Evolutionary conservation across 345 rosid species (phyloP).

Genomic region (Conringia planisiliqua): DNA sequence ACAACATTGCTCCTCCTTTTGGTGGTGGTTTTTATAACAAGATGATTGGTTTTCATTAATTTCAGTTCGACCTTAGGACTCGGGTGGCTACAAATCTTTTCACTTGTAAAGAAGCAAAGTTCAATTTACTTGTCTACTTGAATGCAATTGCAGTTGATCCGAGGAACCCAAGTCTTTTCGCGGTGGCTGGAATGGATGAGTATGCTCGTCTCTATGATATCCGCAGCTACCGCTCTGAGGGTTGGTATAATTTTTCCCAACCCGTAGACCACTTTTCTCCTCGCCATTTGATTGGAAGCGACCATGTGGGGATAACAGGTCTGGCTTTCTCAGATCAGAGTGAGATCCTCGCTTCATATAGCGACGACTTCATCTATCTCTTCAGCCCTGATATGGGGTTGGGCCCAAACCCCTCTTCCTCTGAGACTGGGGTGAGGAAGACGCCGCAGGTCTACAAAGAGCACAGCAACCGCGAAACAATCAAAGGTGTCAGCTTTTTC

Average conservation of each 20-base stretch:
- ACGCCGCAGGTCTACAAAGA: conserved; percentile 69
- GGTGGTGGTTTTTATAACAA: neutral
- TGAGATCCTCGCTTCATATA: conserved; percentile 82
- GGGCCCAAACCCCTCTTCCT: conserved; percentile 52
- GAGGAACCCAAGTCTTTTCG: conserved; percentile 70
- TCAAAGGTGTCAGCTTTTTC: conserved; percentile 78
- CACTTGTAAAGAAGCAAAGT: conserved; percentile 45
- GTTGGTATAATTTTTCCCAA: conserved; percentile 54
- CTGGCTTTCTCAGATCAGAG: conserved; percentile 83
- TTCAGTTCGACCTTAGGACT: conserved; percentile 89
- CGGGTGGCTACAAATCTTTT: conserved; percentile 64
- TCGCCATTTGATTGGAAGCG: conserved; percentile 54
- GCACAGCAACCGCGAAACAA: conserved; percentile 64
- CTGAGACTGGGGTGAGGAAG: conserved; percentile 18
- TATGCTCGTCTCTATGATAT: conserved; percentile 76
- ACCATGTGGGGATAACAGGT: conserved; percentile 65
- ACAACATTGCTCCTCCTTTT: neutral
- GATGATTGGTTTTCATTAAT: neutral
- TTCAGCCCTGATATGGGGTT: conserved; percentile 71
- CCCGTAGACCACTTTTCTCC: conserved; percentile 75
- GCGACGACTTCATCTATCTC: conserved; percentile 71
- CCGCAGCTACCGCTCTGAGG: conserved; percentile 68
- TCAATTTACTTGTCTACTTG: conserved; percentile 42
- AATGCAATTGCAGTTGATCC: conserved; percentile 86
- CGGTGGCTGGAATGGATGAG: conserved; percentile 83